Percentiles rank a stretch among this genome's conserved stretches.
Conservation (phyloP, 2,329 filamentous ascomycete species). For the Alternaria conjuncta region DNA sequence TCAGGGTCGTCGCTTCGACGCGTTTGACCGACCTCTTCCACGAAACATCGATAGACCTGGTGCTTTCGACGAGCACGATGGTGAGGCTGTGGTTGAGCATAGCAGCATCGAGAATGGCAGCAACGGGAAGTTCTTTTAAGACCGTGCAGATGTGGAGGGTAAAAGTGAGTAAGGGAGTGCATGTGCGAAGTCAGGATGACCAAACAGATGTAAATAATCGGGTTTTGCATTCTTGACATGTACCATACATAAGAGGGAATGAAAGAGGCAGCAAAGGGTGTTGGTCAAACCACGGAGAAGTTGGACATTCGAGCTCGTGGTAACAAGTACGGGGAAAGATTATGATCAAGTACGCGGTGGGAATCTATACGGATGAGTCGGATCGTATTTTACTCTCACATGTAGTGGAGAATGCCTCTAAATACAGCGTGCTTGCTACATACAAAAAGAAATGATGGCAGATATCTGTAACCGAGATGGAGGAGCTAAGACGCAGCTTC, state of each 20-base stretch:
- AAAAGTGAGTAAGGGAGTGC: background rate
- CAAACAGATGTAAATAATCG: background rate
- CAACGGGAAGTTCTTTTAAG: conserved; percentile 44
- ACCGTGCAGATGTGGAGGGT: background rate
- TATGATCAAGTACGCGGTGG: background rate
- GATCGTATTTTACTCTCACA: background rate
- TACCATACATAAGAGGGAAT: background rate
- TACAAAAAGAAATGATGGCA: background rate
- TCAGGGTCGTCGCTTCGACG: conserved; percentile 69
- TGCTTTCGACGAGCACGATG: conserved; percentile 32
- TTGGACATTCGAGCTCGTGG: background rate
- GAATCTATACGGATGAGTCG: background rate
- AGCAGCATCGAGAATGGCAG: conserved; percentile 26
- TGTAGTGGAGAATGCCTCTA: background rate
- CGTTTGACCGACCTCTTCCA: conserved; percentile 61
- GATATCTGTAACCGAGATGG: background rate
- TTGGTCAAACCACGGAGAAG: background rate
- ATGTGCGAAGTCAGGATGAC: background rate
- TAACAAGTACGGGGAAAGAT: background rate
- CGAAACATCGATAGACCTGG: conserved; percentile 10
- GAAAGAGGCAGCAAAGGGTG: background rate
- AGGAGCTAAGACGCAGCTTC: background rate
- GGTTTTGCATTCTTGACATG: background rate
- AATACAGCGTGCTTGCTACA: background rate
- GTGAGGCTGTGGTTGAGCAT: conserved; percentile 33